Evolutionary conservation across 495 filamentous ascomycete genomes (phyloP), one percentile per base, ranked within the genome.

Genomic region (Talaromyces trachyspermus): DNA sequence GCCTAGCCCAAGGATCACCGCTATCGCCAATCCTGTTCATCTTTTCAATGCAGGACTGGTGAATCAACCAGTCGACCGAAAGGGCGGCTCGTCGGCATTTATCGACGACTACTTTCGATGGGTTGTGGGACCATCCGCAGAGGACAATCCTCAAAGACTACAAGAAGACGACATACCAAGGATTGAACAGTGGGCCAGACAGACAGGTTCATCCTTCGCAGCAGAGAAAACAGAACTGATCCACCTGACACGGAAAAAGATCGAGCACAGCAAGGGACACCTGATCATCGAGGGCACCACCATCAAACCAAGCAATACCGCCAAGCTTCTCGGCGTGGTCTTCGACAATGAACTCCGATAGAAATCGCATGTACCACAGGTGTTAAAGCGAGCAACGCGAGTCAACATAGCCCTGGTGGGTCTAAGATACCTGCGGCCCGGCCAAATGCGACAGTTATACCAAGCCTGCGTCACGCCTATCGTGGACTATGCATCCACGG

Each of bases 1-100:
- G 57, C 6, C 50, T 63, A 3, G 56, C 60, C 2, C 52, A 66
- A 32, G 57, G 56, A 0, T 66, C 54, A 0, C 56, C 55, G 0
- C 46, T 66, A 0, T 63, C 57, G 0, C 55, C 58, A 10, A 56
- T 66, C 25, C 19, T 62, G 4, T 66, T 60, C 17, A 18, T 20
- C 61, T 63, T 39, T 65, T 57, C 27, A 65, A 63, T 44, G 27
- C 41, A 10, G 53, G 58, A 12, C 51, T 61, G 6, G 54, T 64
- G 1, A 50, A 61, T 30, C 53, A 61, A 29, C 49, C 50, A 0
- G 54, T 63, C 18, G 22, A 42, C 22, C 51, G 23, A 18, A 20
- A 56, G 12, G 52, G 57, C 0, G 54, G 58, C 3, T 51, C 50
- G 15, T 59, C 46, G 17, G 54, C 50, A 7, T 63, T 55, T 19